phyloP scores from a whole-genome alignment of 352 stramenopile species.

The Globisporangium echinulatum region DNA sequence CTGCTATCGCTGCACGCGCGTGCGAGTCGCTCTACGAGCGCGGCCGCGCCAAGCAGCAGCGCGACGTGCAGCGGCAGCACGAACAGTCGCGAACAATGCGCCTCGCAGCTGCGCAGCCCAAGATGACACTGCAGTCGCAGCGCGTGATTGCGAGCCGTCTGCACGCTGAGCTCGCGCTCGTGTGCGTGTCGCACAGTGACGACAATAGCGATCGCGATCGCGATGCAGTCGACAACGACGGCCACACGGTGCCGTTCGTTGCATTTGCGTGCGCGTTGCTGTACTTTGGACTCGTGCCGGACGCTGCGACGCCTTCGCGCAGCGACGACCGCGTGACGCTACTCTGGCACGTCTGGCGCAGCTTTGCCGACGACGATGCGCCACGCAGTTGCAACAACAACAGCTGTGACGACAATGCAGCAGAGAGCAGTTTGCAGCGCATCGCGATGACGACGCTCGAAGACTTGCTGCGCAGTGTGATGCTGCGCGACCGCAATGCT shows the following conservation, averaged over 20 bases:
- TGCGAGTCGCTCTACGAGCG: conserved; percentile 52
- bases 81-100: conserved; percentile 16
- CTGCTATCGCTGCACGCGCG: conserved; percentile 19
- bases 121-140: conserved; percentile 29
- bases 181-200: conserved; percentile 17
- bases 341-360: conserved; percentile 46
- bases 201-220: background rate
- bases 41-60: conserved; percentile 30
- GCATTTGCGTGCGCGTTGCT: conserved; percentile 55
- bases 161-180: conserved; percentile 23
- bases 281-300: conserved; percentile 48
- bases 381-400: background rate
- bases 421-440: background rate
- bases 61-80: conserved; percentile 19
- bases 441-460: conserved; percentile 17
- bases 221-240: background rate
- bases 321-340: conserved; percentile 26
- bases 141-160: conserved; percentile 33
- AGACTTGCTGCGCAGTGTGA: conserved; percentile 15
- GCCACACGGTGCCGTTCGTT: conserved; percentile 22
- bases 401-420: conserved; percentile 1
- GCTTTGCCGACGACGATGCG: conserved; percentile 16
- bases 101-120: conserved; percentile 18
- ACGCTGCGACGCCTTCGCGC: conserved; percentile 30
- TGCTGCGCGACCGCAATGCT: conserved; percentile 8